These are phyloP conservation scores for Penicillium sp. DNA, from an alignment of 2,329 filamentous ascomycete species.

Conservation along the genomic window DNA sequence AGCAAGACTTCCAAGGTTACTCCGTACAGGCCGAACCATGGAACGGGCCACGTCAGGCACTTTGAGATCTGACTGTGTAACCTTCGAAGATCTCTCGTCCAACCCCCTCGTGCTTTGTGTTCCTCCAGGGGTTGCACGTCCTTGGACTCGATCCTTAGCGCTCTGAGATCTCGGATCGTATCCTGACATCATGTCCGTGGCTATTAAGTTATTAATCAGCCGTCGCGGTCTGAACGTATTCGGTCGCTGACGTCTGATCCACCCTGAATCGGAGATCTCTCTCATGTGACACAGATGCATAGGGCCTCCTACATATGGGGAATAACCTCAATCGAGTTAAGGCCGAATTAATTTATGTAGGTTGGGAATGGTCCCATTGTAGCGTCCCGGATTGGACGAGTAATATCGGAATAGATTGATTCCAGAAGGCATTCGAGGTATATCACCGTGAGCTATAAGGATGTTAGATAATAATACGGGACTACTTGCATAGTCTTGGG, in stretches of 20 bases:
- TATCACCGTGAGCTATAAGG: neutral
- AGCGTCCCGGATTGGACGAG: neutral
- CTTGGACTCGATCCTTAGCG: neutral
- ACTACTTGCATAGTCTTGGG: neutral
- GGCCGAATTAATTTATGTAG: neutral
- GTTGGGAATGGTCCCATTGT: neutral
- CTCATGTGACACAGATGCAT: conserved; percentile 14
- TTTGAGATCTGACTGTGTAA: conserved; percentile 6
- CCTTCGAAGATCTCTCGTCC: neutral
- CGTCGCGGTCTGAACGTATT: conserved; percentile 1
- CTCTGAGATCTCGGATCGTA: neutral
- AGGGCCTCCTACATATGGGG: conserved; percentile 2
- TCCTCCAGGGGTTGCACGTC: conserved; percentile 3
- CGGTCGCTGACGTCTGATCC: conserved; percentile 16
- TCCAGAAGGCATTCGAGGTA: neutral
- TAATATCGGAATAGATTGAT: conserved; percentile 1
- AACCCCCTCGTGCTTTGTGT: neutral
- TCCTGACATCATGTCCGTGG: conserved; percentile 15
- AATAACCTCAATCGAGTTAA: neutral
- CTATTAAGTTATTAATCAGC: conserved; percentile 10
- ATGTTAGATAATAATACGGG: neutral
- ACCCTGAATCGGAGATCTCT: conserved; percentile 16
- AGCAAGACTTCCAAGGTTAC: neutral
- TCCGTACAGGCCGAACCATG: conserved; percentile 3
- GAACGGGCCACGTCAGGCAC: conserved; percentile 6